Percentiles rank a stretch among this genome's conserved stretches.
Conservation (phyloP, 2,329 filamentous ascomycete species). For the Botryosphaeria agaves region DNA sequence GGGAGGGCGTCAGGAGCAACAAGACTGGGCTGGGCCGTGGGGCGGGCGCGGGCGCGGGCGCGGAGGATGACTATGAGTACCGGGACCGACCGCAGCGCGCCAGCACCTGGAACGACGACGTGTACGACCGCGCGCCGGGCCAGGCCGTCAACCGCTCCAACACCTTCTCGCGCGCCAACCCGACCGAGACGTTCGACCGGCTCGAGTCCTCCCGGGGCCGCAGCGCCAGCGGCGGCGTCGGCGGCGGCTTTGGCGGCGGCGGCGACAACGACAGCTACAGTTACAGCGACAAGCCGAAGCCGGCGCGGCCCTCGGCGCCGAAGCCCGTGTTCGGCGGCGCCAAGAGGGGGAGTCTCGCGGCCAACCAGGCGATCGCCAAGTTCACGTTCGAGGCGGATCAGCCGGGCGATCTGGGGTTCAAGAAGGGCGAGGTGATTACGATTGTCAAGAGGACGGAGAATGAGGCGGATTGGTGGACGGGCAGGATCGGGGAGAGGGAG, state of each 20-base stretch:
- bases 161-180: constrained; percentile 35
- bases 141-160: constrained; percentile 23
- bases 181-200: constrained; percentile 32
- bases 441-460: constrained; percentile 90
- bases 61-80: constrained; percentile 29
- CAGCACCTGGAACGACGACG: constrained; percentile 58
- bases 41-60: constrained; percentile 17
- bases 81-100: constrained; percentile 43
- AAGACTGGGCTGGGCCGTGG: no score
- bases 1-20: constrained; percentile 43
- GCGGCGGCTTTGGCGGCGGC: constrained; percentile 22
- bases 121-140: constrained; percentile 42
- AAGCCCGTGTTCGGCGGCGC: constrained; percentile 62
- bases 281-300: constrained; percentile 41
- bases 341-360: constrained; percentile 24
- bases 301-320: constrained; percentile 66
- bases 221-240: constrained; percentile 16
- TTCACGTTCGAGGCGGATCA: constrained; percentile 93
- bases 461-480: constrained; percentile 96
- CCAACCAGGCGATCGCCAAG: constrained; percentile 74
- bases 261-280: constrained; percentile 33
- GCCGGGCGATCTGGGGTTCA: constrained; percentile 81
- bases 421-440: constrained; percentile 93
- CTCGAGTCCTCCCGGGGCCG: constrained; percentile 12
- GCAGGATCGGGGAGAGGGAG: constrained; percentile 64